Evolutionary conservation across 225 moss, liverwort and hornwort species (phyloP).

Genomic region (Lunularia cruciata): DNA sequence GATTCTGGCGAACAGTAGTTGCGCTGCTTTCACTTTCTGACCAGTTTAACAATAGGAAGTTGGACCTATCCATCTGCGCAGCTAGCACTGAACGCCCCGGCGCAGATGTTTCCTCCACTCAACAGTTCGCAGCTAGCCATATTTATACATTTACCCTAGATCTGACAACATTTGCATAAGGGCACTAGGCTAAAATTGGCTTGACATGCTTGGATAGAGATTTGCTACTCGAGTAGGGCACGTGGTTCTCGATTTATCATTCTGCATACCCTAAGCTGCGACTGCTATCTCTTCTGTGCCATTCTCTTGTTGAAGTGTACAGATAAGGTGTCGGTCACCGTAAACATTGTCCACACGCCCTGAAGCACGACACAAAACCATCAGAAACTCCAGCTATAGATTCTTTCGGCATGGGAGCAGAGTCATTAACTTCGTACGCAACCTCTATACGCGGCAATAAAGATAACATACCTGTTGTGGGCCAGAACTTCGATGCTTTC

Average conservation of each 20-base stretch:
- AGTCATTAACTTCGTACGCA: no score
- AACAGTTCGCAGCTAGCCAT: neutral
- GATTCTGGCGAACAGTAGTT: neutral
- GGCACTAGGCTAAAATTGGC: neutral
- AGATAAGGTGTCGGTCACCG: constrained; percentile 91
- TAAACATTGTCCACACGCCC: constrained; percentile 94
- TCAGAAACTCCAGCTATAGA: neutral
- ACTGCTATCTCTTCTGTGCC: constrained; percentile 69
- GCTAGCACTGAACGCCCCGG: neutral
- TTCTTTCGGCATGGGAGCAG: no score
- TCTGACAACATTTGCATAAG: constrained; percentile 1
- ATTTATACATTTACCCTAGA: constrained; percentile 12
- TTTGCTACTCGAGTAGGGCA: neutral
- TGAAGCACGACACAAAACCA: constrained; percentile 27
- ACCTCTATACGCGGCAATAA: neutral
- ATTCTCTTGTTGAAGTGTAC: constrained; percentile 71
- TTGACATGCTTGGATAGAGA: neutral
- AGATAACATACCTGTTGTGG: constrained; percentile 67
- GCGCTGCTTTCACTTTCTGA: neutral
- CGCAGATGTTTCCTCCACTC: neutral
- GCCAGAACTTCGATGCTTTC: constrained; percentile 96
- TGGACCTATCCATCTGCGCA: neutral
- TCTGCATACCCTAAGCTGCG: constrained; percentile 35
- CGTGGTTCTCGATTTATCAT: no score
- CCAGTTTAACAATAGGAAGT: neutral